Percentiles rank a stretch among this genome's conserved stretches.
These are phyloP conservation scores for Beauveria medogensis DNA, from an alignment of 2,329 filamentous ascomycete species.

Conservation along the genomic window DNA sequence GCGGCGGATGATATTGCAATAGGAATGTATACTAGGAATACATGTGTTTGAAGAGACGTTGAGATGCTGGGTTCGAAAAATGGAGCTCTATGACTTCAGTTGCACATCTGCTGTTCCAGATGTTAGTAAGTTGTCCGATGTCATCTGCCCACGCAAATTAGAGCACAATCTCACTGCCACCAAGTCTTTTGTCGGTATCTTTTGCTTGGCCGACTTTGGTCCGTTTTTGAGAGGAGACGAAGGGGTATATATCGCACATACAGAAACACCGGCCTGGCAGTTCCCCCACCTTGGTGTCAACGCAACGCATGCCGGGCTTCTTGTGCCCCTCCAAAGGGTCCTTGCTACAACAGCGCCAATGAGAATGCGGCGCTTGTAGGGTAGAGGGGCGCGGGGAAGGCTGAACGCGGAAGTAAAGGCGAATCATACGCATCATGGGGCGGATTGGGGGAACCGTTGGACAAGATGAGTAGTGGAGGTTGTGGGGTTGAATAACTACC, in stretches of 20 bases:
- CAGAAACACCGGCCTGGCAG: neutral
- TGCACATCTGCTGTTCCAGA: neutral
- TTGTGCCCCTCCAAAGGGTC: neutral
- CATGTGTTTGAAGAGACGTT: too few relatives aligned
- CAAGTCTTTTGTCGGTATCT: neutral
- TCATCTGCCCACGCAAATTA: neutral
- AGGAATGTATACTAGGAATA: too few relatives aligned
- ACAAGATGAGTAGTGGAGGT: too few relatives aligned
- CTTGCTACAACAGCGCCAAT: slow-evolving; percentile 8
- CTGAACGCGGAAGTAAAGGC: too few relatives aligned
- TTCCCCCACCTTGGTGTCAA: neutral
- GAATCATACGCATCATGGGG: too few relatives aligned
- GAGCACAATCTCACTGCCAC: neutral
- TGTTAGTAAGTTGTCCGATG: neutral
- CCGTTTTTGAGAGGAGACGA: neutral
- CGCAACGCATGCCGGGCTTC: neutral
- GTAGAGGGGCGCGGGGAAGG: neutral
- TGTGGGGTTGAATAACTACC: too few relatives aligned
- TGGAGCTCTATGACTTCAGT: slow-evolving; percentile 2
- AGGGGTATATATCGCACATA: neutral
- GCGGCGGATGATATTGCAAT: too few relatives aligned
- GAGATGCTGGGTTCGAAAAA: neutral
- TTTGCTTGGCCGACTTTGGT: neutral
- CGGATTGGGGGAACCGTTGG: too few relatives aligned
- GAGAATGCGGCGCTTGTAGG: neutral